Percentiles rank a stretch among this genome's conserved stretches.
Evolutionary conservation across 1,139 yeast genomes (phyloP).

Genomic region (Kurtzmaniella quercitrusa): DNA sequence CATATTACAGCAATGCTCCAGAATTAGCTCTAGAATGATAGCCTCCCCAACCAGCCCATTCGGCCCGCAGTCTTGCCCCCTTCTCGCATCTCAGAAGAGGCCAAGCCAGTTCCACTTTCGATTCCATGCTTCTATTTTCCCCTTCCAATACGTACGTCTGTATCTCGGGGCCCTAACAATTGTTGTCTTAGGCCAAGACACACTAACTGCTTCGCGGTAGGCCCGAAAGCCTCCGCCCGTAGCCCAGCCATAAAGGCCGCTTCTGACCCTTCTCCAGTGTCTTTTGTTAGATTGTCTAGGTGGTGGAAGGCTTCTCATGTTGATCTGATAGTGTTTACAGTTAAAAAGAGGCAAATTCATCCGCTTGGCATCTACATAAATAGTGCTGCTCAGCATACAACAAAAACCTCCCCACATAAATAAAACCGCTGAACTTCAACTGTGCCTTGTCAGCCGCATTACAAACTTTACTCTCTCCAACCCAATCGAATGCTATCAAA

Average conservation of each 20-base stretch:
- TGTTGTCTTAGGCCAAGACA: background rate
- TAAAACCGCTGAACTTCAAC: no score
- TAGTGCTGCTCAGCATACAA: no score
- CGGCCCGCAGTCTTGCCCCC: no score
- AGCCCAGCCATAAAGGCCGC: conserved; percentile 25
- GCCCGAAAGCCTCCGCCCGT: conserved; percentile 2
- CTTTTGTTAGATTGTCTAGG: conserved; percentile 36
- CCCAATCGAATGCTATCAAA: no score
- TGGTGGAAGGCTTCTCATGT: conserved; percentile 42
- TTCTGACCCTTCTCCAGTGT: conserved; percentile 32
- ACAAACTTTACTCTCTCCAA: no score
- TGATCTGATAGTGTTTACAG: background rate
- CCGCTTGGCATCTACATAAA: no score
- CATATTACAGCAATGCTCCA: no score
- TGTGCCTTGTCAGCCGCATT: no score
- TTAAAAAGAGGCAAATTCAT: background rate
- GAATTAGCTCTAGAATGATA: no score
- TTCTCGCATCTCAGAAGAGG: no score
- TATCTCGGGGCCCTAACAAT: background rate
- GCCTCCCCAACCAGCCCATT: no score
- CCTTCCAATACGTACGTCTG: background rate
- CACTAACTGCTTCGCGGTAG: background rate
- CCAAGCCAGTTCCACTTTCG: background rate
- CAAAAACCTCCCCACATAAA: no score
- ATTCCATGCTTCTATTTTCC: background rate